These are phyloP conservation scores for Pleurotus pulmonarius DNA, from an alignment of 768 basidiomycete species.

Conservation along the genomic window DNA sequence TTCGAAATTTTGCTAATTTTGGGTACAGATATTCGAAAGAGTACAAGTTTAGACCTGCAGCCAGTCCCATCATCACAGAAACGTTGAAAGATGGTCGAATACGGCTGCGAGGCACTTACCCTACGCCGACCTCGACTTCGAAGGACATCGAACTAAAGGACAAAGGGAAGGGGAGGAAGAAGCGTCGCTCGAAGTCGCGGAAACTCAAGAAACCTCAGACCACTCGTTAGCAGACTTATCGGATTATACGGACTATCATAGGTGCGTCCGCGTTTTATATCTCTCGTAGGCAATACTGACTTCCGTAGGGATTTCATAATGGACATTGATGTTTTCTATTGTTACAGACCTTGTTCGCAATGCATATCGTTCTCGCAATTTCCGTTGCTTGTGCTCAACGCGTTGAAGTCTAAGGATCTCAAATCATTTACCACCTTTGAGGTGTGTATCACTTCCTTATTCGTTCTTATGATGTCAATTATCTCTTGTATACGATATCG, in stretches of 20 bases:
- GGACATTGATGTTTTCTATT: background rate
- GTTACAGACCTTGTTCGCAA: background rate
- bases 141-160: background rate
- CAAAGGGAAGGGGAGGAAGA: background rate
- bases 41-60: slow-evolving; percentile 78
- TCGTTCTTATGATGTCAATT: background rate
- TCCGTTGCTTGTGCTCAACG: background rate
- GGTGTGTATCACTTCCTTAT: background rate
- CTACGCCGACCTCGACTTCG: slow-evolving; percentile 18
- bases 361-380: background rate
- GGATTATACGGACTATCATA: background rate
- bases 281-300: background rate
- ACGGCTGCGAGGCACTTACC: slow-evolving; percentile 63
- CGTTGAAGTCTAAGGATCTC: background rate
- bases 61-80: slow-evolving; percentile 81
- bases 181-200: background rate
- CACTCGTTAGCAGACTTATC: background rate
- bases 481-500: background rate
- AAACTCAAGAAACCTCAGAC: background rate
- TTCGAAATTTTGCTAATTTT: background rate
- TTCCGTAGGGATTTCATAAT: background rate
- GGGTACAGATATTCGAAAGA: slow-evolving; percentile 72
- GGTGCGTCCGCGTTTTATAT: background rate
- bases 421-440: background rate
- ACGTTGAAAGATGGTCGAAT: slow-evolving; percentile 66